These are phyloP conservation scores for Mercurialis annua DNA, from an alignment of 345 rosid genomes.

Conservation along the genomic window DNA sequence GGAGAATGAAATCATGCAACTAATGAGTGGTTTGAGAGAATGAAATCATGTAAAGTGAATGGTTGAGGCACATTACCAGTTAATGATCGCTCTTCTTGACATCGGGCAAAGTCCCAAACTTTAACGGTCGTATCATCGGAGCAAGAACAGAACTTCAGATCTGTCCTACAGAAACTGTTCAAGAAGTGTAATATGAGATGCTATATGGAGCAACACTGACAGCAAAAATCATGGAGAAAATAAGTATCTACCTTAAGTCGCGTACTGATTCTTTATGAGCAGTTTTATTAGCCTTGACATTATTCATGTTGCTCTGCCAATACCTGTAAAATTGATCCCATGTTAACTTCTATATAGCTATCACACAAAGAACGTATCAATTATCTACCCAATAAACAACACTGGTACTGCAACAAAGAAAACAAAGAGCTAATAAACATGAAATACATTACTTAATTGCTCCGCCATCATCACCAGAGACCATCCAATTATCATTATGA, in stretches of 20 bases:
- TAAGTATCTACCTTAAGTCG: conserved; percentile 59
- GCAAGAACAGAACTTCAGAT: conserved; percentile 96
- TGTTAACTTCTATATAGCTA: neutral
- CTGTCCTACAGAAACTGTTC: conserved; percentile 94
- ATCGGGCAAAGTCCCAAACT: conserved; percentile 96
- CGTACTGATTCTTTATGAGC: conserved; percentile 97
- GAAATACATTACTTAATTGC: conserved; percentile 61
- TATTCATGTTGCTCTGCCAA: conserved; percentile 98
- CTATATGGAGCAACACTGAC: neutral
- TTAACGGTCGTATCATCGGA: conserved; percentile 96
- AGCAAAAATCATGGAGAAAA: neutral
- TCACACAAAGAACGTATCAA: conserved; percentile 2
- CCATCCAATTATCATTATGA: conserved; percentile 96
- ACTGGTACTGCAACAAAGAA: conserved; percentile 4
- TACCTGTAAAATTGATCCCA: conserved; percentile 48
- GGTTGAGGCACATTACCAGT: conserved; percentile 72
- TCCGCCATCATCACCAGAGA: conserved; percentile 99
- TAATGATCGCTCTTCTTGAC: conserved; percentile 86
- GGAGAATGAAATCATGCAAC: conserved; percentile 6
- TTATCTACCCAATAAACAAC: neutral
- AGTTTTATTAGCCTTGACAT: conserved; percentile 89
- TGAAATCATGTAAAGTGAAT: conserved; percentile 9
- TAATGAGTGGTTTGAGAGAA: conserved; percentile 2
- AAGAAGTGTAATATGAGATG: conserved; percentile 25
- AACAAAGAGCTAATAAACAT: neutral